Percentiles rank a stretch among this genome's conserved stretches.
phyloP scores from a whole-genome alignment of 1,284 basidiomycete species.

The Mycena citricolor region DNA sequence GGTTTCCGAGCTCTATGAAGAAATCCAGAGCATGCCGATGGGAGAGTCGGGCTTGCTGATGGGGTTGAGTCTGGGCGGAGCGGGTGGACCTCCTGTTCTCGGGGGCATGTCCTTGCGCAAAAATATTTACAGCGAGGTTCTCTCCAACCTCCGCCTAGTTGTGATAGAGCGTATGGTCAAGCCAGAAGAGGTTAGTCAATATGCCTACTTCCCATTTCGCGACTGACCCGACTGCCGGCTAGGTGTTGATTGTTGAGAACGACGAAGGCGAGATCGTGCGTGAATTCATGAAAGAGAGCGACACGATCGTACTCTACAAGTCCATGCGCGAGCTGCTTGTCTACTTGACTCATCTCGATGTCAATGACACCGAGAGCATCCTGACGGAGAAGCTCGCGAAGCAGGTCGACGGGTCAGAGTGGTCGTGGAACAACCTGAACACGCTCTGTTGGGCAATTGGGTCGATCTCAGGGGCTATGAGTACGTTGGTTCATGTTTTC shows the following conservation, averaged over 20 bases:
- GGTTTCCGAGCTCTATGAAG: slow-evolving; percentile 98
- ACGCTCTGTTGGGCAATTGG: slow-evolving; percentile 99
- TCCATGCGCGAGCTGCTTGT: slow-evolving; percentile 97
- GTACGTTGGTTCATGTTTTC: slow-evolving; percentile 47
- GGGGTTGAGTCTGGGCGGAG: slow-evolving; percentile 84
- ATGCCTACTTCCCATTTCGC: slow-evolving; percentile 24
- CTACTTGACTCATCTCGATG: slow-evolving; percentile 97
- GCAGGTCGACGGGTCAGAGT: slow-evolving; percentile 97
- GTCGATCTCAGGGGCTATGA: slow-evolving; percentile 99
- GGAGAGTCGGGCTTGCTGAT: slow-evolving; percentile 93
- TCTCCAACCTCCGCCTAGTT: slow-evolving; percentile 93
- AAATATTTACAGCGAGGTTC: slow-evolving; percentile 92
- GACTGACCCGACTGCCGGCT: slow-evolving; percentile 17
- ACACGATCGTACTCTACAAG: slow-evolving; percentile 99
- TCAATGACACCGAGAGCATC: slow-evolving; percentile 94
- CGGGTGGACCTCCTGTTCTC: slow-evolving; percentile 62
- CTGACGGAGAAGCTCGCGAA: slow-evolving; percentile 96
- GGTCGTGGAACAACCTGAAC: slow-evolving; percentile 99
- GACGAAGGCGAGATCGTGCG: slow-evolving; percentile 99
- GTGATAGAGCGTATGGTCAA: slow-evolving; percentile 99
- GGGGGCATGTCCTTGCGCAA: slow-evolving; percentile 83
- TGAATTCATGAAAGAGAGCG: slow-evolving; percentile 99
- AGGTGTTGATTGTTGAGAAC: slow-evolving; percentile 98
- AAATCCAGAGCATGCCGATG: slow-evolving; percentile 90
- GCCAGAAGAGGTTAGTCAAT: slow-evolving; percentile 85